Percentiles rank a stretch among this genome's conserved stretches.
Evolutionary conservation across 257 asterid genomes (phyloP).

Genomic region (Lavandula angustifolia): DNA sequence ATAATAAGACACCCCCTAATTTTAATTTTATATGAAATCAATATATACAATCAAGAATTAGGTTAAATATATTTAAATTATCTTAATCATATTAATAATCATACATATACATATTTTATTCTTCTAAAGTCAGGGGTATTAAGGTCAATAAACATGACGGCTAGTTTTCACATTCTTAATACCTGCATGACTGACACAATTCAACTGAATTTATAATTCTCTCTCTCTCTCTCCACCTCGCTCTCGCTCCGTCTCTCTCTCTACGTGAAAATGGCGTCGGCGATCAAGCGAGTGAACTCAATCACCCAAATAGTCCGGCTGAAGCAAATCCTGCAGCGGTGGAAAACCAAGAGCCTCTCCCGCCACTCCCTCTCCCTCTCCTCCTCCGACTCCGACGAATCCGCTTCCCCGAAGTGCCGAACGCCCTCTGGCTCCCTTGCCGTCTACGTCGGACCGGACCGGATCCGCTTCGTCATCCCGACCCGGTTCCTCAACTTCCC

Average conservation of each 20-base stretch:
- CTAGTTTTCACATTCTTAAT: too few relatives aligned
- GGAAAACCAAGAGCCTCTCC: slow-evolving; percentile 52
- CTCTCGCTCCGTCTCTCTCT: background rate
- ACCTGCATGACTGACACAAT: background rate
- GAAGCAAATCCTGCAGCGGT: slow-evolving; percentile 48
- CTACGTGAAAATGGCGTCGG: slow-evolving; percentile 40
- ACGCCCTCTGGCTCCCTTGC: slow-evolving; percentile 61
- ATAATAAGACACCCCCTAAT: too few relatives aligned
- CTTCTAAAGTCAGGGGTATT: too few relatives aligned
- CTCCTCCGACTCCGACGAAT: slow-evolving; percentile 39
- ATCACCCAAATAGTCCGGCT: slow-evolving; percentile 59
- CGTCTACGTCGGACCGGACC: slow-evolving; percentile 53
- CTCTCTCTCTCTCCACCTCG: slow-evolving; percentile 1
- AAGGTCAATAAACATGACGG: too few relatives aligned
- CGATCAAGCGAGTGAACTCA: slow-evolving; percentile 52
- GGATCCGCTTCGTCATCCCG: slow-evolving; percentile 60
- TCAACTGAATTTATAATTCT: slow-evolving; percentile 30
- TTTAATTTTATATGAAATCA: too few relatives aligned
- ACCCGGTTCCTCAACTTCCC: slow-evolving; percentile 46
- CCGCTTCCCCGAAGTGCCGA: slow-evolving; percentile 32
- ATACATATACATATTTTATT: too few relatives aligned
- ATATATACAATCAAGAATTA: too few relatives aligned
- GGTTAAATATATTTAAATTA: too few relatives aligned
- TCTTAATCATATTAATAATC: too few relatives aligned
- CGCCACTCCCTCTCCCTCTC: slow-evolving; percentile 35